Evolutionary conservation across 176 grass and related monocot genomes (phyloP).

Genomic region (Carex parvula): DNA sequence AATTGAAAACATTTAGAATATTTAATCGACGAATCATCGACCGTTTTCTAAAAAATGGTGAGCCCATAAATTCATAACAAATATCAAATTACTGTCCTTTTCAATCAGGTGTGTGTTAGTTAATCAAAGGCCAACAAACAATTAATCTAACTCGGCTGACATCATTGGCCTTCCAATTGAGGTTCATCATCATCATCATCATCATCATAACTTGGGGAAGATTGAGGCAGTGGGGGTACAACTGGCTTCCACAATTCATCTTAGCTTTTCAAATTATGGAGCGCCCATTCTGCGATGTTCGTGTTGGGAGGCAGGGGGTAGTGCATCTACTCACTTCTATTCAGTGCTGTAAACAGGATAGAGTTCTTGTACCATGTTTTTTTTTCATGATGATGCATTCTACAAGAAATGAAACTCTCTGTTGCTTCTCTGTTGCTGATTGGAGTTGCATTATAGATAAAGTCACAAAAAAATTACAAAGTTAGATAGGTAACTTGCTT

Average conservation of each 20-base stretch:
- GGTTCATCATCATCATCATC: background rate
- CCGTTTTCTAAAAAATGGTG: no score
- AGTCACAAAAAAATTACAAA: no score
- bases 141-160: background rate
- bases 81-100: no score
- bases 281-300: no score
- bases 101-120: no score
- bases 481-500: no score
- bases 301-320: conserved; percentile 15
- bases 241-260: conserved; percentile 9
- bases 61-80: no score
- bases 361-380: background rate
- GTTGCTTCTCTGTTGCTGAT: no score
- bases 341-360: background rate
- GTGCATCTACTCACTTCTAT: background rate
- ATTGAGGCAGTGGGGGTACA: conserved; percentile 7
- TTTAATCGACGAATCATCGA: no score
- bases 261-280: conserved; percentile 4
- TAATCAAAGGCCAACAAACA: background rate
- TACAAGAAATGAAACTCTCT: background rate
- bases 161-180: background rate
- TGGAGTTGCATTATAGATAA: no score
- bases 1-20: no score
- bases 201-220: background rate
- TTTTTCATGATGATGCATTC: background rate